phyloP scores from a whole-genome alignment of 768 basidiomycete species.

The Albatrellus ellisii region DNA sequence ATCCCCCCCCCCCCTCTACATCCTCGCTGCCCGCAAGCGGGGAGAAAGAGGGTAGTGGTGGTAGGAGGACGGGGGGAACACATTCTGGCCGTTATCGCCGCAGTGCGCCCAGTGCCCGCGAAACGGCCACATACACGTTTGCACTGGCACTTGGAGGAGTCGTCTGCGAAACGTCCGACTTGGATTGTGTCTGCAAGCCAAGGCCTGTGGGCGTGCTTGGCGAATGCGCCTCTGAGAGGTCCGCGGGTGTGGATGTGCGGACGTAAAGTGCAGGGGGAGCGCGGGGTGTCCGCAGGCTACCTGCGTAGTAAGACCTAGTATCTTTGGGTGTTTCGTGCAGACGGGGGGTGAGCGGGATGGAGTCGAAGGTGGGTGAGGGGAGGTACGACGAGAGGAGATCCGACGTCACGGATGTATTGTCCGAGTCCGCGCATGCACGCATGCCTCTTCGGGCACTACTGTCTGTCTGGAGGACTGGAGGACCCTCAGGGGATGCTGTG shows the following conservation, averaged over 20 bases:
- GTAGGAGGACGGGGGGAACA: neutral
- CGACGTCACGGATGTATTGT: slow-evolving; percentile 4
- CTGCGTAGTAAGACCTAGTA: too few species aligned
- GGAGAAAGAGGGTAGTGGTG: neutral
- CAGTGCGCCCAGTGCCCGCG: slow-evolving; percentile 7
- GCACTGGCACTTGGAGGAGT: too few species aligned
- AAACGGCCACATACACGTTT: slow-evolving; percentile 12
- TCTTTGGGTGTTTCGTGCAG: too few species aligned
- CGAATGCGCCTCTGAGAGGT: neutral
- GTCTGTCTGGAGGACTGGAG: too few species aligned
- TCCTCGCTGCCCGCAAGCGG: neutral
- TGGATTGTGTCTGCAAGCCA: slow-evolving; percentile 6
- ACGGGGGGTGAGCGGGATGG: slow-evolving; percentile 13
- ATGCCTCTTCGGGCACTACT: neutral
- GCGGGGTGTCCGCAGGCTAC: too few species aligned
- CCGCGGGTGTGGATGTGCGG: slow-evolving; percentile 5
- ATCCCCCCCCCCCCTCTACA: neutral
- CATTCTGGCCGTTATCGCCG: neutral
- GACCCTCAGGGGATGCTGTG: too few species aligned
- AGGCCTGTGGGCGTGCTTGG: slow-evolving; percentile 3
- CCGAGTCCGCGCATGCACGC: slow-evolving; percentile 5
- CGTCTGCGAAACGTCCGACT: too few species aligned
- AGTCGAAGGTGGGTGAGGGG: slow-evolving; percentile 8
- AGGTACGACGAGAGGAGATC: slow-evolving; percentile 12
- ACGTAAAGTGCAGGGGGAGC: slow-evolving; percentile 9